These are phyloP conservation scores for Monilinia polystroma DNA, from an alignment of 2,329 filamentous ascomycete genomes.

Conservation along the genomic window DNA sequence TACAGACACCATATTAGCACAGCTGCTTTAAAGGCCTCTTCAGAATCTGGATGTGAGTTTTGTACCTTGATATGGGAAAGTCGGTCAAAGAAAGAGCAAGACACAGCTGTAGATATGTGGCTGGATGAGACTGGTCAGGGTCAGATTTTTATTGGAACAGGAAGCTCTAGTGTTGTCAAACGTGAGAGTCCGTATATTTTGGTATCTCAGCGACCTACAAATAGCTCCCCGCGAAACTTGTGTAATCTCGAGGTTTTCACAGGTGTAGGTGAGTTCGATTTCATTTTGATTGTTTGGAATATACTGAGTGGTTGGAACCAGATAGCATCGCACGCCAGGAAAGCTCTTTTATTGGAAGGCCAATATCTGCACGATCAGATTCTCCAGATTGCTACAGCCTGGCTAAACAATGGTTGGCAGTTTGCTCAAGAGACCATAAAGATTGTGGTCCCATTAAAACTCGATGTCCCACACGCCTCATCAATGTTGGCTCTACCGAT, in stretches of 20 bases:
- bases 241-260: constrained; percentile 20
- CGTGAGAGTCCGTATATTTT: constrained; percentile 18
- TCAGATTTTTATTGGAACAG: constrained; percentile 22
- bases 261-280: background rate
- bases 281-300: background rate
- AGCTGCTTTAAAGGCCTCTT: constrained; percentile 7
- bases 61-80: constrained; percentile 14
- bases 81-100: constrained; percentile 9
- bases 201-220: constrained; percentile 18
- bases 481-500: constrained; percentile 10
- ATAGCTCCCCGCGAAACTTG: constrained; percentile 9
- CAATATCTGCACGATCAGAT: constrained; percentile 13
- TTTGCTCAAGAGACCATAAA: constrained; percentile 16
- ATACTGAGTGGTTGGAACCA: background rate
- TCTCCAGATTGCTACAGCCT: constrained; percentile 16
- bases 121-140: constrained; percentile 17
- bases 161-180: constrained; percentile 20
- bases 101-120: constrained; percentile 7
- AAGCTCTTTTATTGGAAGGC: constrained; percentile 18
- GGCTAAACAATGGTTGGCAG: constrained; percentile 17
- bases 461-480: constrained; percentile 20
- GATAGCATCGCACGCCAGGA: constrained; percentile 2
- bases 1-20: constrained; percentile 15
- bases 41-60: constrained; percentile 9
- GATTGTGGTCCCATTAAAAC: constrained; percentile 16